These are phyloP conservation scores for Pythium monospermum DNA, from an alignment of 352 stramenopile species.

Conservation along the genomic window DNA sequence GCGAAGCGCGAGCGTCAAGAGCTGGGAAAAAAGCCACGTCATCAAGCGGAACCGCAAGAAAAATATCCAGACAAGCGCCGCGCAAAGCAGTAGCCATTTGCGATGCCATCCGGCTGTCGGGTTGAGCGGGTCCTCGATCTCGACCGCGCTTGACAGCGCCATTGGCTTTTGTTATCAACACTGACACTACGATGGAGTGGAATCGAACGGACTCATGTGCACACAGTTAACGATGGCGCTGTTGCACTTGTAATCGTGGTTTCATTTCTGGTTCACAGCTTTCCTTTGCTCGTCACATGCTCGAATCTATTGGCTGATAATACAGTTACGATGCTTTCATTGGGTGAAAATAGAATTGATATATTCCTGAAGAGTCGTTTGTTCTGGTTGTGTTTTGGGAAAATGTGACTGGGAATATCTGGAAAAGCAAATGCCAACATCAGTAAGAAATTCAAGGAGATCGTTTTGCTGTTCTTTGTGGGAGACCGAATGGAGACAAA, in stretches of 20 bases:
- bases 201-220: neutral
- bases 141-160: neutral
- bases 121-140: too few species aligned
- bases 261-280: too few species aligned
- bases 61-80: conserved; percentile 37
- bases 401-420: too few species aligned
- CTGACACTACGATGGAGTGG: neutral
- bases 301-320: conserved; percentile 5
- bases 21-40: conserved; percentile 42
- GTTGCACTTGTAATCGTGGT: too few species aligned
- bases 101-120: conserved; percentile 35
- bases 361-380: too few species aligned
- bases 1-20: conserved; percentile 31
- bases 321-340: conserved; percentile 1
- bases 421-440: too few species aligned
- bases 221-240: too few species aligned
- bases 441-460: too few species aligned
- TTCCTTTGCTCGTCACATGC: too few species aligned
- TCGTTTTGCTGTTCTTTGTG: too few species aligned
- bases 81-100: conserved; percentile 52
- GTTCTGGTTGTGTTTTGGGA: too few species aligned
- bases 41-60: conserved; percentile 54
- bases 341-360: conserved; percentile 6
- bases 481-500: too few species aligned
- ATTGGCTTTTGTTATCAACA: neutral